phyloP scores from a whole-genome alignment of 306 rosid species.

The Canavalia gladiata region DNA sequence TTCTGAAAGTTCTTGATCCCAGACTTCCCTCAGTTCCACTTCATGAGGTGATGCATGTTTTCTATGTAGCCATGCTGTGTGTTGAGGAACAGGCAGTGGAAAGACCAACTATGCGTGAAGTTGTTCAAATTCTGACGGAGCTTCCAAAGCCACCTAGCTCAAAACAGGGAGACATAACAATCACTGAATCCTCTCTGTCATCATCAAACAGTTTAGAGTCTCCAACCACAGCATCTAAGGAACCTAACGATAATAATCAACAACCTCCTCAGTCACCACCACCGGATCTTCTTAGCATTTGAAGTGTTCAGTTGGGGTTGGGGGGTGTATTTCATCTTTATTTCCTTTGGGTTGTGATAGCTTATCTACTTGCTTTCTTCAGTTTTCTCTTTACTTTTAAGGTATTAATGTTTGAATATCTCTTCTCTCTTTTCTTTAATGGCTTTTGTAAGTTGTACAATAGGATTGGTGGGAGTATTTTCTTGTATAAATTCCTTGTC shows the following conservation, averaged over 20 bases:
- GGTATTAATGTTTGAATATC: conserved; percentile 57
- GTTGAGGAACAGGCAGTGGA: conserved; percentile 80
- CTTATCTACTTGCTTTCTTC: conserved; percentile 41
- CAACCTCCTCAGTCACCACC: conserved; percentile 64
- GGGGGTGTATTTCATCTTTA: conserved; percentile 48
- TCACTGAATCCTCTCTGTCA: conserved; percentile 59
- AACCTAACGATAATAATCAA: conserved; percentile 63
- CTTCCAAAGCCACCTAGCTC: conserved; percentile 75
- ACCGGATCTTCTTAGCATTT: conserved; percentile 95
- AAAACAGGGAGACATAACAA: conserved; percentile 59
- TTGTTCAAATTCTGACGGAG: conserved; percentile 81
- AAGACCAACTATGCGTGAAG: conserved; percentile 92
- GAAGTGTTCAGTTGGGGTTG: conserved; percentile 48
- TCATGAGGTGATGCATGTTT: conserved; percentile 69
- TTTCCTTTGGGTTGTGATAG: conserved; percentile 55
- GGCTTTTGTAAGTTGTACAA: conserved; percentile 69
- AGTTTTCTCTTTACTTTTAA: conserved; percentile 58
- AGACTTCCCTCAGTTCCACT: conserved; percentile 64
- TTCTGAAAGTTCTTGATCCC: conserved; percentile 59
- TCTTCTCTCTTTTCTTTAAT: conserved; percentile 30
- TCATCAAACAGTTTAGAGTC: conserved; percentile 60
- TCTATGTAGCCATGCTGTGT: conserved; percentile 88
- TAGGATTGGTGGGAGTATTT: conserved; percentile 69
- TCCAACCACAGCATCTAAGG: conserved; percentile 56
- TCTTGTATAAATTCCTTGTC: conserved; percentile 39